Evolutionary conservation across 148 eudicot species (phyloP).

Genomic region (Nepenthes gracilis): DNA sequence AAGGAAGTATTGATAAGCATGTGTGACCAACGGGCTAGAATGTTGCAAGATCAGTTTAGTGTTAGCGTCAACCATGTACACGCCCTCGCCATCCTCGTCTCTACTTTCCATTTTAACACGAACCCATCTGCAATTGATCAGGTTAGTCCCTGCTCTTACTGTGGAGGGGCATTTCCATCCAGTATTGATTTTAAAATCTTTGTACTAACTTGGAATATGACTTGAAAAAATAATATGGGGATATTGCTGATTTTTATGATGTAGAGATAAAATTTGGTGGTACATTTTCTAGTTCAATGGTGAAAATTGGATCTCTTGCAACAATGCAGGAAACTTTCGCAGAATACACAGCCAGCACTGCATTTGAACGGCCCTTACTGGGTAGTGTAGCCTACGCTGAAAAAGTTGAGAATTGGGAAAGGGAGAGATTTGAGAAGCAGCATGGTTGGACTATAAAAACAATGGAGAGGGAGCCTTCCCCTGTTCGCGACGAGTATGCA

Average conservation of each 20-base stretch:
- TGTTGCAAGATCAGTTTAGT: slow-evolving; percentile 62
- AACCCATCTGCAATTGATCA: slow-evolving; percentile 48
- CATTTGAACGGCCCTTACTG: slow-evolving; percentile 61
- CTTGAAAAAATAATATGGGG: neutral
- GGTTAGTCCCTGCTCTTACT: slow-evolving; percentile 16
- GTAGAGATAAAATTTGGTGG: neutral
- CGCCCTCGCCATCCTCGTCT: slow-evolving; percentile 53
- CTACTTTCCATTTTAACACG: slow-evolving; percentile 39
- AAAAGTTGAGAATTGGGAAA: slow-evolving; percentile 39
- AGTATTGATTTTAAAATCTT: neutral
- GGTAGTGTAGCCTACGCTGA: slow-evolving; percentile 73
- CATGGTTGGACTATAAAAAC: slow-evolving; percentile 57
- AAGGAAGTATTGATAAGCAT: slow-evolving; percentile 34
- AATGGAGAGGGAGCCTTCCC: slow-evolving; percentile 59
- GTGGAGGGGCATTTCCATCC: neutral
- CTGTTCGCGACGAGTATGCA: slow-evolving; percentile 51
- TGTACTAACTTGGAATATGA: neutral
- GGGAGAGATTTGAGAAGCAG: slow-evolving; percentile 51
- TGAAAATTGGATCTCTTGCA: neutral
- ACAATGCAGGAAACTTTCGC: slow-evolving; percentile 57
- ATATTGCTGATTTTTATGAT: no score
- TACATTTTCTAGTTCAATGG: neutral
- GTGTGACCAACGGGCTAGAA: slow-evolving; percentile 62
- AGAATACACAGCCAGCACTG: slow-evolving; percentile 54
- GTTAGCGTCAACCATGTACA: slow-evolving; percentile 72